Evolutionary conservation across 768 basidiomycete species (phyloP).

Genomic region (Leccinum olivaceopallidum): DNA sequence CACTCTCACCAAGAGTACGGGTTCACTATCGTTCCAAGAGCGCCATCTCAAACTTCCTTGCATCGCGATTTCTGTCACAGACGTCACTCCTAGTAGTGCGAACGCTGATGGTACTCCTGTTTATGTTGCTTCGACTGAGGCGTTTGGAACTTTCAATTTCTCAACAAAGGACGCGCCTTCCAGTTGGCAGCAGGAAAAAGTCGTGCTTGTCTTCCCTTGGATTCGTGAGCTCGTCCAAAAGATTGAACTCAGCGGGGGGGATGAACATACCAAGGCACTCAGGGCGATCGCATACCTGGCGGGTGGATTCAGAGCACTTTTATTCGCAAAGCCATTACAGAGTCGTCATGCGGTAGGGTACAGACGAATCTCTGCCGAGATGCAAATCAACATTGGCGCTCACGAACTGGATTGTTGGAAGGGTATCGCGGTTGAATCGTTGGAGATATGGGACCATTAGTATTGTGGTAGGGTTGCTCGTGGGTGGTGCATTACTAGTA

Average conservation of each 20-base stretch:
- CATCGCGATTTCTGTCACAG: conserved; percentile 10
- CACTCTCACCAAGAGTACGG: neutral
- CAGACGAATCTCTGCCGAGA: conserved; percentile 21
- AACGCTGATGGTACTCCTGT: neutral
- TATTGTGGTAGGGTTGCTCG: neutral
- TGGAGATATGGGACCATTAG: conserved; percentile 11
- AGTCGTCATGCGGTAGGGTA: neutral
- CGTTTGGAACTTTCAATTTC: conserved; percentile 4
- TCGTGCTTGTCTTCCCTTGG: conserved; percentile 16
- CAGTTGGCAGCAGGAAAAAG: neutral
- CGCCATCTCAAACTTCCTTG: conserved; percentile 14
- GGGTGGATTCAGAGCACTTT: conserved; percentile 10
- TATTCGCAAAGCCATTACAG: conserved; percentile 10
- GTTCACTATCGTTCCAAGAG: conserved; percentile 2
- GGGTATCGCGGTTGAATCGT: neutral
- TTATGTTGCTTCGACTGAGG: conserved; percentile 1
- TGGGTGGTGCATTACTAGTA: too few species aligned
- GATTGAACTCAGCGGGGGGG: neutral
- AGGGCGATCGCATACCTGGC: conserved; percentile 8
- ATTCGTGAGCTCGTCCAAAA: conserved; percentile 4
- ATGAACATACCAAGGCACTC: neutral
- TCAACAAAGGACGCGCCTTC: neutral
- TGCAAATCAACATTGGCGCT: neutral
- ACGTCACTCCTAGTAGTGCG: neutral
- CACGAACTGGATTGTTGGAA: neutral